Percentiles rank a stretch among this genome's conserved stretches.
These are phyloP conservation scores for Lentinula detonsa DNA, from an alignment of 768 basidiomycete species.

Conservation along the genomic window DNA sequence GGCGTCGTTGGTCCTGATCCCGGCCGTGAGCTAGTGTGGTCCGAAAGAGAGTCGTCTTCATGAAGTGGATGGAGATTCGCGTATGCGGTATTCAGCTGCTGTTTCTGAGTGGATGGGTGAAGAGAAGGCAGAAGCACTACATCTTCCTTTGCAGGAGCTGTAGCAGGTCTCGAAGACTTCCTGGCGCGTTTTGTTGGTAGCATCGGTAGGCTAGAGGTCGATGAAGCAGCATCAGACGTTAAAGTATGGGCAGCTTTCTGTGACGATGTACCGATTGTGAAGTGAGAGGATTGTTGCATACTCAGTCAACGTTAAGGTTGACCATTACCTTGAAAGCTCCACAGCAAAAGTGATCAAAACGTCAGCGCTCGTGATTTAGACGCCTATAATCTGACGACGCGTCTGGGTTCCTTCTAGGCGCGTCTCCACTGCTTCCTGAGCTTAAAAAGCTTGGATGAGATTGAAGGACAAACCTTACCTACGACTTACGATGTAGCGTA, in stretches of 20 bases:
- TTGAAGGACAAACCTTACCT: too few species aligned
- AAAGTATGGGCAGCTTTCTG: neutral
- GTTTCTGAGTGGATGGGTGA: neutral
- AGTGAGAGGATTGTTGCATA: neutral
- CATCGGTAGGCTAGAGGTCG: neutral
- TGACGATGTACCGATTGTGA: neutral
- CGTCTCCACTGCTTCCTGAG: too few species aligned
- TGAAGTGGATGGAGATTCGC: slow-evolving; percentile 17
- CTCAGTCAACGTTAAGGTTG: neutral
- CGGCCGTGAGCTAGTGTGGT: neutral
- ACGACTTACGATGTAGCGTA: too few species aligned
- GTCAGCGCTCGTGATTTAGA: slow-evolving; percentile 3
- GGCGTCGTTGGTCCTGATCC: slow-evolving; percentile 3
- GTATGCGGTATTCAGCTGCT: neutral
- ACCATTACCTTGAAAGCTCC: neutral
- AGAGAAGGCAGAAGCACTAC: slow-evolving; percentile 29
- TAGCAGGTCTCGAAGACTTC: slow-evolving; percentile 30
- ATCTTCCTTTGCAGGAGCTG: slow-evolving; percentile 40
- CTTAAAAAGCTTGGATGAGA: too few species aligned
- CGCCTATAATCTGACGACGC: neutral
- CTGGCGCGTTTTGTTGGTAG: slow-evolving; percentile 17
- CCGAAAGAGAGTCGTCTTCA: slow-evolving; percentile 14
- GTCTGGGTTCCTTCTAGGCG: neutral
- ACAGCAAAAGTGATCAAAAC: neutral
- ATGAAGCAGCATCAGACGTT: neutral